Evolutionary conservation across 352 stramenopile species (phyloP), one percentile per base, ranked within the genome.

Genomic region (Phytophthora constricta): DNA sequence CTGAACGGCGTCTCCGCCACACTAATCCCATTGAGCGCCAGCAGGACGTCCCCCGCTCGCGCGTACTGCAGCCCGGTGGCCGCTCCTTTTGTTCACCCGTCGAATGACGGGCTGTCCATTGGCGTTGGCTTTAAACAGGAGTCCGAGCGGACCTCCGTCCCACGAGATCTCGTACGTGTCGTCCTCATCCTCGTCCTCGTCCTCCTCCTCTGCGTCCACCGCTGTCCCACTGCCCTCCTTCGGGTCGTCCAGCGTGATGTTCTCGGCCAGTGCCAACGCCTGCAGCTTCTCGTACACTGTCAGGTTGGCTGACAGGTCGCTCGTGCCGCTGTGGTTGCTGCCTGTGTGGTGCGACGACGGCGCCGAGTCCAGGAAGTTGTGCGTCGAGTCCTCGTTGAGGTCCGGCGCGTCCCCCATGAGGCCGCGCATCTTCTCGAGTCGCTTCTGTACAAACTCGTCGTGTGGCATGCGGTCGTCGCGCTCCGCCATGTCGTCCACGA

Each of bases 131-230:
- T 91, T 92, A 74, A 94, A 94, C 2, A 94, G 74, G 14, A 94
- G 66, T 0, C 86, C 86, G 2, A 94, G 72, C 47, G 86, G 82
- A 0, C 86, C 86, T 49, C 75, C 72, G 39, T 79, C 70, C 86
- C 86, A 94, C 42, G 70, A 84, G 41, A 94, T 84, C 45, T 84
- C 79, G 62, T 94, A 94, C 33, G 63, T 68, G 37, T 92, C 81
- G 25, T 92, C 86, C 9, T 87, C 74, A 2, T 82, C 74, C 0
- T 83, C 72, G 13, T 88, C 81, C 3, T 84, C 76, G 5, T 86
- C 65, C 1, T 88, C 80, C 11, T 84, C 76, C 16, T 76, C 68
- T 3, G 80, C 69, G 2, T 72, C 60, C 17, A 76, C 65, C 3
- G 66, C 62, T 39, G 67, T 60, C 16, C 33, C 8, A 34, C 25